Conservation (phyloP, 257 asterid species). For the Apocynum venetum region DNA sequence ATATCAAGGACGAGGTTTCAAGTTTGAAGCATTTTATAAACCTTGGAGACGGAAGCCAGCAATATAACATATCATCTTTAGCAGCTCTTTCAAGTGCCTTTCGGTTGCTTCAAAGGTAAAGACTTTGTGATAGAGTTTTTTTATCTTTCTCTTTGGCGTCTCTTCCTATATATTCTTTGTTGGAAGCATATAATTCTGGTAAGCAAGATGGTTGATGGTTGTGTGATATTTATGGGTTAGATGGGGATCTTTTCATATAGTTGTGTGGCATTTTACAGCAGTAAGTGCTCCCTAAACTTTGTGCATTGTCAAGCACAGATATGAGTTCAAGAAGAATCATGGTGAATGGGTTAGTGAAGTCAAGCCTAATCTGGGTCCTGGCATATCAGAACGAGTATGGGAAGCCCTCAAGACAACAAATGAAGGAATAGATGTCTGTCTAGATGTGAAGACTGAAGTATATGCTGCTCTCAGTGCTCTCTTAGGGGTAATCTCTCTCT, state of each 20-base stretch:
- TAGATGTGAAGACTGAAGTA: slow-evolving; percentile 50
- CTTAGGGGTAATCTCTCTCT: slow-evolving; percentile 48
- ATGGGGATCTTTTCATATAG: no score
- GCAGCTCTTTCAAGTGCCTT: slow-evolving; percentile 77
- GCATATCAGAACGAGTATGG: slow-evolving; percentile 70
- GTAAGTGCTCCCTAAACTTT: slow-evolving; percentile 1
- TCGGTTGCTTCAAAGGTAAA: slow-evolving; percentile 77
- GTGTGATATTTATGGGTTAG: no score
- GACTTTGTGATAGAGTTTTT: neutral
- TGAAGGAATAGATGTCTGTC: slow-evolving; percentile 47
- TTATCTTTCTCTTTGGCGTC: neutral
- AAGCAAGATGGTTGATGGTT: neutral
- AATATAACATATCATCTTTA: slow-evolving; percentile 52
- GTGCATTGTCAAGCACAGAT: slow-evolving; percentile 31
- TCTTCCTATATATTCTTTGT: neutral
- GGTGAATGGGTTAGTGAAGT: slow-evolving; percentile 74
- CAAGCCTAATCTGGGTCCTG: slow-evolving; percentile 74
- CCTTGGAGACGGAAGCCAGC: slow-evolving; percentile 24
- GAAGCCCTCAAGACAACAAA: slow-evolving; percentile 58
- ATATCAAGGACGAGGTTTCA: slow-evolving; percentile 58
- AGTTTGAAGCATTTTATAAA: slow-evolving; percentile 57
- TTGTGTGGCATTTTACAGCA: neutral
- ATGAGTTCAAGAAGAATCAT: slow-evolving; percentile 81
- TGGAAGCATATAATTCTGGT: neutral
- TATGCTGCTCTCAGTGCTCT: slow-evolving; percentile 56